phyloP scores from a whole-genome alignment of 768 basidiomycete genomes.

The Termitomyces sp. region DNA sequence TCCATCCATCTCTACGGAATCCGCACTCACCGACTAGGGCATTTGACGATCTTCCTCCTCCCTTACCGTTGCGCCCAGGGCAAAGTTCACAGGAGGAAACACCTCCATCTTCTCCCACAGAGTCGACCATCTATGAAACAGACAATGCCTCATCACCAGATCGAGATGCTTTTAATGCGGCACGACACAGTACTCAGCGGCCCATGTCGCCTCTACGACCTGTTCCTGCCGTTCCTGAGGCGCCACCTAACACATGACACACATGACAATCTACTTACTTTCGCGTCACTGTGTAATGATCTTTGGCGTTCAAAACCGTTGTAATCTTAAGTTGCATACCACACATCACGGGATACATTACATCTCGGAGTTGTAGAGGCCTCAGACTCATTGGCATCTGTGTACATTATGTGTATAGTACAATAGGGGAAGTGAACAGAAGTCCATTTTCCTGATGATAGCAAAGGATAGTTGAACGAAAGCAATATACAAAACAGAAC shows the following conservation, averaged over 20 bases:
- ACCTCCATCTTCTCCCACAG: conserved; percentile 26
- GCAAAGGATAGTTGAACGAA: background rate
- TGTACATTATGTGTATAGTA: conserved; percentile 4
- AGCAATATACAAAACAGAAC: background rate
- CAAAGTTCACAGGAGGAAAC: conserved; percentile 22
- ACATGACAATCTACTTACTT: no score
- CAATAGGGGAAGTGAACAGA: background rate
- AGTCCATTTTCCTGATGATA: background rate
- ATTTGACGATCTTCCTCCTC: conserved; percentile 20
- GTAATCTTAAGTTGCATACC: background rate
- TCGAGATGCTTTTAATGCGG: background rate
- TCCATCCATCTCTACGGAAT: conserved; percentile 72
- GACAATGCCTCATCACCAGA: conserved; percentile 14
- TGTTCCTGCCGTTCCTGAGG: background rate
- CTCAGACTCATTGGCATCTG: background rate
- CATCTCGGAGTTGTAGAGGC: background rate
- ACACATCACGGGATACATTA: background rate
- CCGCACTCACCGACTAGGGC: conserved; percentile 46
- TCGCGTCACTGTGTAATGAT: background rate
- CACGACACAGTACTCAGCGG: background rate
- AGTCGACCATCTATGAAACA: conserved; percentile 21
- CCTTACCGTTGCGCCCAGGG: conserved; percentile 21
- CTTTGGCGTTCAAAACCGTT: background rate
- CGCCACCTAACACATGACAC: background rate
- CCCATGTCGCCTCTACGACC: conserved; percentile 7